A percentile compares a stretch with the other conserved stretches of the same genome.
Evolutionary conservation across 306 rosid species (phyloP).

Genomic region (Arachis hypogaea): DNA sequence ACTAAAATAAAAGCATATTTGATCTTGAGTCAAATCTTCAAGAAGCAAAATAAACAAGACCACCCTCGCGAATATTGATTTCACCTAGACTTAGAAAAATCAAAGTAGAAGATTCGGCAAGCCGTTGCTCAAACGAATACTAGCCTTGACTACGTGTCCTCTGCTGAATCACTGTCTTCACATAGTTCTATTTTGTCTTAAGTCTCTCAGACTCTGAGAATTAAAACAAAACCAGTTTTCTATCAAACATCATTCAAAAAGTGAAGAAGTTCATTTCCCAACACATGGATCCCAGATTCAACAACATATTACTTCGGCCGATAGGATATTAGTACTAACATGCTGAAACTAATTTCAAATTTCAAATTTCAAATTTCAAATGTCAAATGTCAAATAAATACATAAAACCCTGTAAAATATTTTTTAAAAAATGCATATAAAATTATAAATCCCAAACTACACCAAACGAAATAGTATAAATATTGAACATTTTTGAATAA

Average conservation of each 20-base stretch:
- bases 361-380: not conserved
- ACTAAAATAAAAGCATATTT: not conserved
- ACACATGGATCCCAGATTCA: not conserved
- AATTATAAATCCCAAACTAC: not conserved
- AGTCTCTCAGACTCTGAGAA: slow-evolving; percentile 23
- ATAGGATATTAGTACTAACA: not conserved
- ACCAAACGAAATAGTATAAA: not conserved
- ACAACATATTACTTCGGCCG: not conserved
- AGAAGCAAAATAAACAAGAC: not conserved
- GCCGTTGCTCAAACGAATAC: not conserved
- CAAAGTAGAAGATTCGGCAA: not conserved
- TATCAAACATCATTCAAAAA: not conserved
- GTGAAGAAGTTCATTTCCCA: not conserved
- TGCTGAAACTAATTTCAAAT: not conserved
- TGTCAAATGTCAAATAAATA: not conserved
- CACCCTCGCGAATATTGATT: not conserved
- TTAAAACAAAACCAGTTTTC: slow-evolving; percentile 1
- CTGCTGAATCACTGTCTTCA: slow-evolving; percentile 5
- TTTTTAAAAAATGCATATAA: too few species aligned
- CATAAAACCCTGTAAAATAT: too few species aligned
- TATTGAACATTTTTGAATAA: not conserved
- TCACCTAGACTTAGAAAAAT: not conserved
- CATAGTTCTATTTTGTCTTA: slow-evolving; percentile 5
- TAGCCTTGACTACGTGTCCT: not conserved
- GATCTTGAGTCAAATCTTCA: not conserved